phyloP scores from a whole-genome alignment of 2,329 filamentous ascomycete species.

The Daldinia sp. region DNA sequence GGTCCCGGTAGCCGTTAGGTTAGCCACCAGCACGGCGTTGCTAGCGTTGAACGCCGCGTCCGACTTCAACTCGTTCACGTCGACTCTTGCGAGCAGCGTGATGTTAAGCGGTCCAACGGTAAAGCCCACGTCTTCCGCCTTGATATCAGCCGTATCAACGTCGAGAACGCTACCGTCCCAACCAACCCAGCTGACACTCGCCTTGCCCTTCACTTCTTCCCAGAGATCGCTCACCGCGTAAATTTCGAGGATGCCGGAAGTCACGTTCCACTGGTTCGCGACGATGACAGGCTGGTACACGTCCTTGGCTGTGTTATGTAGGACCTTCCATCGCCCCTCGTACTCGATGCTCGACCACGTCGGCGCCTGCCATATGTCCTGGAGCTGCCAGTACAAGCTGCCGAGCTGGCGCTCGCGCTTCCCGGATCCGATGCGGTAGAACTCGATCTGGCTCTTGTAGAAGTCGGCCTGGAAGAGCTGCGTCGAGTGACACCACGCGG shows the following conservation, averaged over 20 bases:
- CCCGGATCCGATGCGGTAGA: slow-evolving; percentile 70
- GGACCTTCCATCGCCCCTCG: slow-evolving; percentile 71
- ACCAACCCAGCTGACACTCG: slow-evolving; percentile 64
- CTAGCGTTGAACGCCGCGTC: slow-evolving; percentile 15
- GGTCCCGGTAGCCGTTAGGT: slow-evolving; percentile 58
- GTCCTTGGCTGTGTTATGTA: slow-evolving; percentile 69
- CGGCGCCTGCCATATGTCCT: slow-evolving; percentile 74
- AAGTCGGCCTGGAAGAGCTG: slow-evolving; percentile 74
- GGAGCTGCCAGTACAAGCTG: slow-evolving; percentile 73
- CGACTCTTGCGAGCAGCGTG: slow-evolving; percentile 50
- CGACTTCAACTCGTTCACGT: slow-evolving; percentile 21
- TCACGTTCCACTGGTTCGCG: slow-evolving; percentile 66
- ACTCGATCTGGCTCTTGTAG: slow-evolving; percentile 70
- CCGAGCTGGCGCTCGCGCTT: slow-evolving; percentile 69
- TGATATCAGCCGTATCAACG: neutral
- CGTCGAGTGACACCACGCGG: slow-evolving; percentile 70
- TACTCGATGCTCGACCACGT: slow-evolving; percentile 75
- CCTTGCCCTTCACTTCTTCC: slow-evolving; percentile 59
- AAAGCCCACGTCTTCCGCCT: slow-evolving; percentile 55
- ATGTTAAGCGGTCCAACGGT: slow-evolving; percentile 64
- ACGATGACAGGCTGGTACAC: slow-evolving; percentile 70
- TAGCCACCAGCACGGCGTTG: slow-evolving; percentile 54
- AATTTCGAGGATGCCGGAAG: slow-evolving; percentile 62
- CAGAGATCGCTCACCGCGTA: slow-evolving; percentile 71
- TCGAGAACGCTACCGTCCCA: slow-evolving; percentile 55